Evolutionary conservation across 83 land plant species (phyloP), one percentile per base, ranked within the genome.

Genomic region (Picea engelmannii): DNA sequence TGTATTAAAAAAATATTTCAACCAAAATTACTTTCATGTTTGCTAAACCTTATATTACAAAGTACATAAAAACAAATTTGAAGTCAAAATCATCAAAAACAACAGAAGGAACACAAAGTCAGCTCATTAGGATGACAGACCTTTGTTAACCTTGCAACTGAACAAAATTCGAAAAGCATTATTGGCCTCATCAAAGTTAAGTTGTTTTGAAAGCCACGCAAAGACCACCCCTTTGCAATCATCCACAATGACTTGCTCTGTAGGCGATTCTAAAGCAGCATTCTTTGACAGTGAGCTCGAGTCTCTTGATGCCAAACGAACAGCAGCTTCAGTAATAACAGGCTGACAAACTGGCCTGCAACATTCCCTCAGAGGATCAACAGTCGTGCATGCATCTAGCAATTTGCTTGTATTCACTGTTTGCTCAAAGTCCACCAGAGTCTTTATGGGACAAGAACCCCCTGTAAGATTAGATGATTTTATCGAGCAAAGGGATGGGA

Each of bases 61-160:
- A 47, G 9, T 44, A 76, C 27, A 13, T 52, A 35, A 52, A 23
- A 35, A 79, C 24, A 23, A 27, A 40, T 59, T 49, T 66, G 24
- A 67, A 55, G 55, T 35, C 60, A 2, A 49, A 82, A 49, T 64
- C 59, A 73, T 16, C n/a, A 70, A 21, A 24, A 49, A 52, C 13
- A 52, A 23, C 27, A 66, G 80, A 42, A 64, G 13, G 27, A 44
- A 31, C 67, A 9, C 49, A 1, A 20, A 21, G 24, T 47, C 6
- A 16, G 74, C 42, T 49, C n/a, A 47, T 42, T 73, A 84, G 78
- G 58, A 64, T 52, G n/a, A 23, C 81, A 59, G 44, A 97, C 99
- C 96, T 94, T 90, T 94, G 90, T 97, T 97, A 63, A 97, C 97
- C 80, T 94, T 92, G 88, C 99, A 97, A 64, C 97, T 86, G 47